A percentile compares a stretch with the other conserved stretches of the same genome.
Conservation (phyloP, 805 yeast species). For the Candida hungchunana region DNA sequence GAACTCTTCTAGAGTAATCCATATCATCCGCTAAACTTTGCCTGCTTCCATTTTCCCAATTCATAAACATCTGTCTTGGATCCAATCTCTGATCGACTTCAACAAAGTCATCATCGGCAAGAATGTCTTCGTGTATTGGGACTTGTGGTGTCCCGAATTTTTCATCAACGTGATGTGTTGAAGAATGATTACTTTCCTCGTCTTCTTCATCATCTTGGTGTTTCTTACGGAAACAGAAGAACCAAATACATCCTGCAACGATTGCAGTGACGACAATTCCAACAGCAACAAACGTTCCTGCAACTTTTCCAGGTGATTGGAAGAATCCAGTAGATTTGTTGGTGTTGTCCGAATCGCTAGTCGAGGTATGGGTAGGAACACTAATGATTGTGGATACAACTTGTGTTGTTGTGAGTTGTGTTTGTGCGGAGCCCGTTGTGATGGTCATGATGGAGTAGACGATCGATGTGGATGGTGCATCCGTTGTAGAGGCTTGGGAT, state of each 20-base stretch:
- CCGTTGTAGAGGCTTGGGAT: constrained; percentile 6
- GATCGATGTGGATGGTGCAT: constrained; percentile 29
- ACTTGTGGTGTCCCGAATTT: constrained; percentile 3
- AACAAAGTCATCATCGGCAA: constrained; percentile 22
- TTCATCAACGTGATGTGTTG: constrained; percentile 14
- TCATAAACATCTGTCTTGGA: constrained; percentile 49
- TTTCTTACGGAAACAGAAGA: constrained; percentile 33
- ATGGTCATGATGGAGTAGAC: constrained; percentile 33
- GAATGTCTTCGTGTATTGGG: constrained; percentile 6
- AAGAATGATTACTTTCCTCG: constrained; percentile 9
- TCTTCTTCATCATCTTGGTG: constrained; percentile 17
- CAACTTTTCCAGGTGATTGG: constrained; percentile 65
- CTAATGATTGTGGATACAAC: constrained; percentile 24
- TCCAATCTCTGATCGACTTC: constrained; percentile 60
- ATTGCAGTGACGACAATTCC: constrained; percentile 54
- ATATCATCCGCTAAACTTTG: constrained; percentile 49
- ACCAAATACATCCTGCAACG: constrained; percentile 39
- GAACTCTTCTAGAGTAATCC: constrained; percentile 53
- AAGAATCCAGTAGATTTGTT: constrained; percentile 41
- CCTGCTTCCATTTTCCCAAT: constrained; percentile 42
- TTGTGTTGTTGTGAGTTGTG: constrained; percentile 24
- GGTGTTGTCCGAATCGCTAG: constrained; percentile 11
- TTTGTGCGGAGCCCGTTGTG: constrained; percentile 30
- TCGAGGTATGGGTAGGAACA: constrained; percentile 20
- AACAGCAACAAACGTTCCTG: constrained; percentile 75